A percentile compares a stretch with the other conserved stretches of the same genome.
These are phyloP conservation scores for Arachnopeziza araneosa DNA, from an alignment of 2,329 filamentous ascomycete genomes.

Conservation along the genomic window DNA sequence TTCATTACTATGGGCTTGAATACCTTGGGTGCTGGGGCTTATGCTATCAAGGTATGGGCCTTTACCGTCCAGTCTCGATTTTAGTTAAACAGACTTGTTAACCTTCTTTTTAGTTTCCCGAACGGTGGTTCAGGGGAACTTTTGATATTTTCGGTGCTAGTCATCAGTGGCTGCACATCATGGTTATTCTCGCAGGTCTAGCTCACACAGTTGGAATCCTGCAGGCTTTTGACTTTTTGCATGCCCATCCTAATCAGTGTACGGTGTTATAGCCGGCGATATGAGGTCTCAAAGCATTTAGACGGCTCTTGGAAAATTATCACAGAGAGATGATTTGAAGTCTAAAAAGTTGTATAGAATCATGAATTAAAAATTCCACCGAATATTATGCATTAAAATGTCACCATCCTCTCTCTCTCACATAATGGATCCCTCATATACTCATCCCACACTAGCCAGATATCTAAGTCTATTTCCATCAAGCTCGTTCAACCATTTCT, in stretches of 20 bases:
- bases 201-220: slow-evolving; percentile 34
- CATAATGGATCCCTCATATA: no score
- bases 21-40: slow-evolving; percentile 34
- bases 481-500: background rate
- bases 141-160: slow-evolving; percentile 44
- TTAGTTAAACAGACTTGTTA: background rate
- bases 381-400: no score
- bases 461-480: background rate
- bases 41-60: slow-evolving; percentile 35
- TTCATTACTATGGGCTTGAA: slow-evolving; percentile 35
- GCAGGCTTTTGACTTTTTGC: slow-evolving; percentile 33
- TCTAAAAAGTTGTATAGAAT: no score
- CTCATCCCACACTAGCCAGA: background rate
- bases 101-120: slow-evolving; percentile 35
- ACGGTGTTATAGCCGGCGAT: background rate
- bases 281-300: no score
- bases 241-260: slow-evolving; percentile 9
- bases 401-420: no score
- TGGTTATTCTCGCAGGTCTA: slow-evolving; percentile 39
- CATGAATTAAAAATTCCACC: no score
- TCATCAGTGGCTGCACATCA: slow-evolving; percentile 45
- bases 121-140: slow-evolving; percentile 36
- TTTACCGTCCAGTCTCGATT: no score
- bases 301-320: no score
- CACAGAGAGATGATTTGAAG: no score